Evolutionary conservation across 2,329 filamentous ascomycete genomes (phyloP).

Genomic region (Aspergillus japonicus): DNA sequence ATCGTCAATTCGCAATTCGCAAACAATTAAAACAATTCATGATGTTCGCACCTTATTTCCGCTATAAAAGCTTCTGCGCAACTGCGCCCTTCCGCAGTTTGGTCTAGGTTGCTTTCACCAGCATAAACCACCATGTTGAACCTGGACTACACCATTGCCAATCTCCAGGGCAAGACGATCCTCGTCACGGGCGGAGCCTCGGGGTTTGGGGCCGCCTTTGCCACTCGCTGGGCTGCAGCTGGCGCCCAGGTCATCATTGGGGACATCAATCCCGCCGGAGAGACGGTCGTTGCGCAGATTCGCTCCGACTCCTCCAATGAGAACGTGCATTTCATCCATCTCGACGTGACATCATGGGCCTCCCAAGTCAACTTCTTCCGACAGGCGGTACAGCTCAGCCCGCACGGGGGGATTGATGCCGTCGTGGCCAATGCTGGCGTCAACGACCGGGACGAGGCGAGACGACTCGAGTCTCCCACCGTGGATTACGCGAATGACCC

Average conservation of each 20-base stretch:
- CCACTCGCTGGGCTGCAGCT: background rate
- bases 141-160: background rate
- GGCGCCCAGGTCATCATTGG: constrained; percentile 11
- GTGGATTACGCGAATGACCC: background rate
- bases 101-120: too few species aligned
- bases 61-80: too few species aligned
- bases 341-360: background rate
- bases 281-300: background rate
- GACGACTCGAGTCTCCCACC: background rate
- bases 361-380: constrained; percentile 1
- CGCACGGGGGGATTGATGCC: background rate
- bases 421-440: background rate
- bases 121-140: background rate
- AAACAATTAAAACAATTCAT: too few species aligned
- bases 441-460: background rate
- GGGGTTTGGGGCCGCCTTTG: background rate
- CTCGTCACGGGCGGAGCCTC: constrained; percentile 1
- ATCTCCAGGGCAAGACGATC: background rate
- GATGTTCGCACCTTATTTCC: too few species aligned
- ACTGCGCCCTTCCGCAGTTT: too few species aligned
- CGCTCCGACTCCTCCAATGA: background rate
- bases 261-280: constrained; percentile 7
- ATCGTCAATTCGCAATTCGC: too few species aligned
- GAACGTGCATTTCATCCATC: background rate
- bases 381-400: background rate